phyloP scores from a whole-genome alignment of 441 rosid species.

The Populus tomentosa region DNA sequence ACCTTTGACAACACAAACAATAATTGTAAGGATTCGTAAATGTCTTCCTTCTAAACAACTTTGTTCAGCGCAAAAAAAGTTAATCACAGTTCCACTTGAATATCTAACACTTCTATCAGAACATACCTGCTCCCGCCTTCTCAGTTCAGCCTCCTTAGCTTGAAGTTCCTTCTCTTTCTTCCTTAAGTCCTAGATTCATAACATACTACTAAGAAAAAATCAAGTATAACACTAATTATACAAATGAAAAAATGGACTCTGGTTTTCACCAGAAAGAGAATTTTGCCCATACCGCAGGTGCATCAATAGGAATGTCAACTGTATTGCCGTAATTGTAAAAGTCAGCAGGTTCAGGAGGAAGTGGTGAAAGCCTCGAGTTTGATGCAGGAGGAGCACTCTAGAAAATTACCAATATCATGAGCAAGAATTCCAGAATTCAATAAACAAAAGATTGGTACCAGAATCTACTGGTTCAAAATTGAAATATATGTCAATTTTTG shows the following conservation, averaged over 20 bases:
- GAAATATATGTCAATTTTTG: neutral
- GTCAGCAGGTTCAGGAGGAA: slow-evolving; percentile 83
- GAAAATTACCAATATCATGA: slow-evolving; percentile 10
- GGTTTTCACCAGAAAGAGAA: slow-evolving; percentile 30
- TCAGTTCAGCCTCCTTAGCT: slow-evolving; percentile 79
- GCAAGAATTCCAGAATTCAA: neutral
- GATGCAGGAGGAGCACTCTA: slow-evolving; percentile 64
- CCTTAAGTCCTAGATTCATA: slow-evolving; percentile 53
- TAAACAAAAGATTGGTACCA: neutral
- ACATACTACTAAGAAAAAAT: slow-evolving; percentile 17
- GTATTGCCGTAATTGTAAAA: slow-evolving; percentile 71
- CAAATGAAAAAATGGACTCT: slow-evolving; percentile 1
- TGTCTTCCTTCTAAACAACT: neutral
- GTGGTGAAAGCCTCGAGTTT: slow-evolving; percentile 75
- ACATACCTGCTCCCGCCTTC: slow-evolving; percentile 69
- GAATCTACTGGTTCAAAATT: neutral
- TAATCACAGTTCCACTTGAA: neutral
- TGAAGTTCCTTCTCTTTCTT: slow-evolving; percentile 89
- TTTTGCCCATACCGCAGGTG: slow-evolving; percentile 33
- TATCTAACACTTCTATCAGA: neutral
- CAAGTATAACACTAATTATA: neutral
- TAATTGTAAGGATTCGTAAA: neutral
- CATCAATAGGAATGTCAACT: slow-evolving; percentile 80
- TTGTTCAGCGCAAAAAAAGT: neutral
- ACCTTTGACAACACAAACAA: neutral